Evolutionary conservation across 2,329 filamentous ascomycete genomes (phyloP), one percentile per base, ranked within the genome.

Genomic region (Fusarium sp.): DNA sequence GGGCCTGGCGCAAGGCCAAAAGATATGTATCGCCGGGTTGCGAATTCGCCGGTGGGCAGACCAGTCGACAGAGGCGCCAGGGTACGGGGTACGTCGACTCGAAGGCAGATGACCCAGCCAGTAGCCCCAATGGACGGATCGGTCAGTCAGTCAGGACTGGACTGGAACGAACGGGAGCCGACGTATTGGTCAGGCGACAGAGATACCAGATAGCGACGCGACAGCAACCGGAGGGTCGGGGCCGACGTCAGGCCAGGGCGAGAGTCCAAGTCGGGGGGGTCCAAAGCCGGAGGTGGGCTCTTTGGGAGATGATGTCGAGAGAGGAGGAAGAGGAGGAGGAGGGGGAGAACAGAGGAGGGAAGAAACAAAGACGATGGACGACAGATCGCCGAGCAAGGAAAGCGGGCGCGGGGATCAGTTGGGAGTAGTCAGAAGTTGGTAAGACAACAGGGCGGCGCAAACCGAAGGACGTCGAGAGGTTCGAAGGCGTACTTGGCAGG

Each of bases 51-150:
- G 66, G 66, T 76, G 75, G 70, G 67, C 61, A 77, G 70, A 75
- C 66, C 53, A 64, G 62, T 74, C 51, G 59, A 64, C 61, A 59
- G 66, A 67, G 64, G 63, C 72, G 67, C 66, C 70, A 72, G 73
- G 67, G 59, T 75, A 69, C 59, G 44, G 65, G 63, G 68, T 58
- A 67, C 35, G 73, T 67, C 68, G 62, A 66, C 59, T 69, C 42
- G 71, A 40, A 69, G 72, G 58, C 72, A 77, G 75, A 66, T 77
- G 72, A 74, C 72, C 69, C 62, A 66, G 40, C 42, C 58, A 66
- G 68, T 29, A 59, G 55, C 64, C 51, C 71, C 70, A 75, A 71
- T 67, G 55, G 73, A 70, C 66, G 58, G 67, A 64, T 70, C 46
- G 46, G 46, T 51, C 42, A 46, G 46, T 51, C 61, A 72, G 72